phyloP scores from a whole-genome alignment of 129 eudicot species.

The Arctium lappa region DNA sequence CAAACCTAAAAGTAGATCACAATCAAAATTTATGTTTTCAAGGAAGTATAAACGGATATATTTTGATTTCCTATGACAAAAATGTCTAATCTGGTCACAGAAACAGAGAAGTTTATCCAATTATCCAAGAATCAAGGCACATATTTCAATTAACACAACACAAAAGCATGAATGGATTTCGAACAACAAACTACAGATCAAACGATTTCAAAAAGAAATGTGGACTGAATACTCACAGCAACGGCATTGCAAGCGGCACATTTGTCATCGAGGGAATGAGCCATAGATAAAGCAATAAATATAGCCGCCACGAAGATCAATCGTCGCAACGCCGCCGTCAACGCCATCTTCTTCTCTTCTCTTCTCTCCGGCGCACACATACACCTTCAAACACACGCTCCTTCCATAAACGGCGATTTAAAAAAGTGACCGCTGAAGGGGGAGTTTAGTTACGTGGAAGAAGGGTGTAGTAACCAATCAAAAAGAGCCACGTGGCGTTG shows the following conservation, averaged over 20 bases:
- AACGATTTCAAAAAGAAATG: neutral
- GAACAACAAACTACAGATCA: conserved; percentile 22
- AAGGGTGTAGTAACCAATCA: conserved; percentile 20
- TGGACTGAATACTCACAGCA: conserved; percentile 45
- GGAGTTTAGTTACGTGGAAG: conserved; percentile 28
- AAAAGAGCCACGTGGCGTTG: conserved; percentile 10
- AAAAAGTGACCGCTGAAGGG: conserved; percentile 18
- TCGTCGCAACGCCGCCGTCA: conserved; percentile 24
- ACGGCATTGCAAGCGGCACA: conserved; percentile 90
- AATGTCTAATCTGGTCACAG: neutral
- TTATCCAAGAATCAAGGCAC: neutral
- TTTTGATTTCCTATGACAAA: neutral
- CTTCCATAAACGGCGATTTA: neutral
- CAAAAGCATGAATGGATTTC: neutral
- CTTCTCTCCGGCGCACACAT: conserved; percentile 9
- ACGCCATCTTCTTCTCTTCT: conserved; percentile 23
- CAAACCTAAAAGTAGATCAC: neutral
- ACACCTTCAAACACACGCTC: neutral
- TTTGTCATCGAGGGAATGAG: conserved; percentile 65
- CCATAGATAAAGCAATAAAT: conserved; percentile 16
- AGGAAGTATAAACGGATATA: neutral
- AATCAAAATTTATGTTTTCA: neutral
- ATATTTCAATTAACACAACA: neutral
- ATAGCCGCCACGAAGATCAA: conserved; percentile 28
- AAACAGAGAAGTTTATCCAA: neutral